Evolutionary conservation across 2,329 filamentous ascomycete genomes (phyloP), one percentile per base, ranked within the genome.

Genomic region (Corynespora cassiicola): DNA sequence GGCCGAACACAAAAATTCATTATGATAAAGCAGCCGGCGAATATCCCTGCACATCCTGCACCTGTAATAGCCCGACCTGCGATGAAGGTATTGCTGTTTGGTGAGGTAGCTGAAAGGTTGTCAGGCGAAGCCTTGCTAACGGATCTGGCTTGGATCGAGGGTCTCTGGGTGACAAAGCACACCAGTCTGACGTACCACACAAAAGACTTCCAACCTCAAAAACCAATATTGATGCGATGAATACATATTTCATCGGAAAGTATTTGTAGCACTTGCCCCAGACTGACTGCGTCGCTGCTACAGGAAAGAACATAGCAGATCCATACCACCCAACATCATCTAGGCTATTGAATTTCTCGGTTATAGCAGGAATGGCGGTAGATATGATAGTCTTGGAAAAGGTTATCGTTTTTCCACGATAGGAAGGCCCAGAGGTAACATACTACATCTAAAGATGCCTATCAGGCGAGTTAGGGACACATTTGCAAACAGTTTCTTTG

Each of bases 151-250:
- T n/a, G n/a, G n/a, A n/a, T n/a, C n/a, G n/a, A n/a, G n/a, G n/a
- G n/a, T n/a, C n/a, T n/a, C n/a, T n/a, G n/a, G n/a, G n/a, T n/a
- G n/a, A n/a, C n/a, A n/a, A n/a, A n/a, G n/a, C n/a, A n/a, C n/a
- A n/a, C n/a, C n/a, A 14, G 11, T 7, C 6, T 24, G 19, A 18
- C 23, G 21, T 36, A 63, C 28, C 79, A 47, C 77, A 81, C n/a
- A 82, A 50, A 7, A 75, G 50, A 0, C 76, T 79, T 3, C 79
- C 79, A 6, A 80, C 14, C 50, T 81, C 77, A 45, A 82, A 82
- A 39, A 79, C 26, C 36, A 56, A 46, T 19, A 67, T 66, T n/a
- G 48, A 34, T 6, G 45, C 19, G 15, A 70, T 40, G 42, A 69
- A 71, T n/a, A 55, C 50, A 10, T 43, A 53, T 50, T 71, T 71